These are phyloP conservation scores for Xylariaceae sp. DNA, from an alignment of 2,329 filamentous ascomycete genomes.

Conservation along the genomic window DNA sequence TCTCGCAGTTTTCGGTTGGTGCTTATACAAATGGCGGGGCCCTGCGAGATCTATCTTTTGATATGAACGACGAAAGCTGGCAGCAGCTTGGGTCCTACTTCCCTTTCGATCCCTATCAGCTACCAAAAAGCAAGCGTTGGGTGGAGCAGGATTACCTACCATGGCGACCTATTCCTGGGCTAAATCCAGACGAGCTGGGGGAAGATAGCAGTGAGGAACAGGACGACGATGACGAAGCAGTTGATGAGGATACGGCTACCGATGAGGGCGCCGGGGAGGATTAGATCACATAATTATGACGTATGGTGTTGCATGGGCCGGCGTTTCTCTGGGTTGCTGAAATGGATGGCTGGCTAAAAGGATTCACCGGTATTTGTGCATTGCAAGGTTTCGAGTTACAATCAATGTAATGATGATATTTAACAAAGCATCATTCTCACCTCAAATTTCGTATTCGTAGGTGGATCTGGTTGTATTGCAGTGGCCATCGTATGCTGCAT, in stretches of 20 bases:
- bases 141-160: conserved; percentile 81
- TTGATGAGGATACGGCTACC: conserved; percentile 59
- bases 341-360: conserved; percentile 27
- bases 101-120: conserved; percentile 94
- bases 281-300: conserved; percentile 31
- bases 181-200: conserved; percentile 62
- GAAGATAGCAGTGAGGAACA: conserved; percentile 61
- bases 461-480: too few species aligned
- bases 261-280: conserved; percentile 53
- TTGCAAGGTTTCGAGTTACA: conserved; percentile 21
- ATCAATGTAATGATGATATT: background rate
- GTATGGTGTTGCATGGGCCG: conserved; percentile 29
- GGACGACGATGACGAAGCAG: conserved; percentile 50
- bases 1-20: conserved; percentile 71
- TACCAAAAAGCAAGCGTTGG: conserved; percentile 88
- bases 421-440: background rate
- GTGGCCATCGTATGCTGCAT: too few species aligned
- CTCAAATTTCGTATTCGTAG: background rate
- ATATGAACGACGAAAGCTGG: conserved; percentile 72
- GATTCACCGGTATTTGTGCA: conserved; percentile 23
- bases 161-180: conserved; percentile 76
- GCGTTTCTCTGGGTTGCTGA: conserved; percentile 27
- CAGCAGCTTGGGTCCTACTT: conserved; percentile 94
- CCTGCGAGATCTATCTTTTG: conserved; percentile 58
- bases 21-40: conserved; percentile 62